Percentiles rank a stretch among this genome's conserved stretches.
Conservation (phyloP, 2,329 filamentous ascomycete species). For the Penicillium sp. region DNA sequence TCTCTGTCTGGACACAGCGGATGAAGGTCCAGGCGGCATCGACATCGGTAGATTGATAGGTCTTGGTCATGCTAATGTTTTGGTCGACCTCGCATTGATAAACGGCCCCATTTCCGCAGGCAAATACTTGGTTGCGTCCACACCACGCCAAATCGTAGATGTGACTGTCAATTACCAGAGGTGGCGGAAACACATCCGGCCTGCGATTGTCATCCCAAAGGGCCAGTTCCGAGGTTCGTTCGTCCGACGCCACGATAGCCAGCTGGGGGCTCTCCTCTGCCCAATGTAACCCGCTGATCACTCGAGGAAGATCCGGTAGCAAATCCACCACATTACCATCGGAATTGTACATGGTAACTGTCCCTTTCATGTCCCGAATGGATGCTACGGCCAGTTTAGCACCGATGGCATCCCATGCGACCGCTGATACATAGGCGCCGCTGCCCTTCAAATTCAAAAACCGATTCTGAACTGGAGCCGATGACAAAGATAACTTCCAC, state of each 20-base stretch:
- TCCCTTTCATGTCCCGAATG: conserved; percentile 40
- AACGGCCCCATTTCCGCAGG: conserved; percentile 38
- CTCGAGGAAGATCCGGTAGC: conserved; percentile 43
- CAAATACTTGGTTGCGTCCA: conserved; percentile 34
- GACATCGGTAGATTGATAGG: conserved; percentile 27
- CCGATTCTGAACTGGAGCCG: conserved; percentile 30
- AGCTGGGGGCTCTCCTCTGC: conserved; percentile 37
- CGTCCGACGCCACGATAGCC: conserved; percentile 42
- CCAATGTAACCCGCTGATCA: conserved; percentile 44
- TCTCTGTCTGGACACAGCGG: conserved; percentile 29
- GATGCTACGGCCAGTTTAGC: conserved; percentile 45
- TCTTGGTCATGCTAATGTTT: conserved; percentile 36
- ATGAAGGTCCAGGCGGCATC: conserved; percentile 41
- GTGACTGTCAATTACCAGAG: conserved; percentile 34
- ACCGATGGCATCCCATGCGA: conserved; percentile 45
- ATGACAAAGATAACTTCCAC: conserved; percentile 39
- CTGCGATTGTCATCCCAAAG: conserved; percentile 42
- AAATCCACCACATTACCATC: conserved; percentile 42
- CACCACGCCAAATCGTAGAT: conserved; percentile 44
- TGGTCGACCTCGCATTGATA: conserved; percentile 39
- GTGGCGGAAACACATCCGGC: conserved; percentile 35
- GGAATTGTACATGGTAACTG: conserved; percentile 43
- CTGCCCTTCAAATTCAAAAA: conserved; percentile 34
- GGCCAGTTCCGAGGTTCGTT: conserved; percentile 38
- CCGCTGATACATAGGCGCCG: conserved; percentile 39